A percentile compares a stretch with the other conserved stretches of the same genome.
These are phyloP conservation scores for Coccomyxa sp. DNA, from an alignment of 139 green algal genomes.

Conservation along the genomic window DNA sequence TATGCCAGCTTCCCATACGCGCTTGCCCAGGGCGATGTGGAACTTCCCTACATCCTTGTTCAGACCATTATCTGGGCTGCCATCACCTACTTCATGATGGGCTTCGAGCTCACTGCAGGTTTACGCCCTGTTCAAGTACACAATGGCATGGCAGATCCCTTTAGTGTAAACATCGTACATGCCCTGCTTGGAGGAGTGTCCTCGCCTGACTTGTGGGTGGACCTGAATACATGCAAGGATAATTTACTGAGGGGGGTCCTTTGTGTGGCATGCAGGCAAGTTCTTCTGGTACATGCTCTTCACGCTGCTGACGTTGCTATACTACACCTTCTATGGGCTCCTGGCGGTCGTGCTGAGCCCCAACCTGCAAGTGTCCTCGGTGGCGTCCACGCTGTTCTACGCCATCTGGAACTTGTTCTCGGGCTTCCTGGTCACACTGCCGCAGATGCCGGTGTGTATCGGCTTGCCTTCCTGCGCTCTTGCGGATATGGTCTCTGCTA, in stretches of 20 bases:
- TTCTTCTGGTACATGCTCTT: slow-evolving; percentile 63
- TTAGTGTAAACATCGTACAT: background rate
- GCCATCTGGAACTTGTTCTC: slow-evolving; percentile 48
- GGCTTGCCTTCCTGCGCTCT: background rate
- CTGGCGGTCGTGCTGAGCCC: slow-evolving; percentile 22
- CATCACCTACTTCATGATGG: slow-evolving; percentile 13
- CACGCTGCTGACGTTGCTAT: slow-evolving; percentile 49
- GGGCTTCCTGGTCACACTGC: slow-evolving; percentile 9
- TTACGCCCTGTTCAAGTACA: background rate
- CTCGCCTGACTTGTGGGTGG: too few species aligned
- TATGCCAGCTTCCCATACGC: slow-evolving; percentile 39
- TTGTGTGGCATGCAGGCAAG: slow-evolving; percentile 20
- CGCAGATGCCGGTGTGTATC: slow-evolving; percentile 23
- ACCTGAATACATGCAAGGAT: too few species aligned
- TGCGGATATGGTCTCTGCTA: too few species aligned
- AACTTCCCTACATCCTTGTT: slow-evolving; percentile 23
- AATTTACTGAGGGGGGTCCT: too few species aligned
- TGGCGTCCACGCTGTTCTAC: slow-evolving; percentile 38
- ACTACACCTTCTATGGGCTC: slow-evolving; percentile 56
- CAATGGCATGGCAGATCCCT: background rate
- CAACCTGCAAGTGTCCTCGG: slow-evolving; percentile 17
- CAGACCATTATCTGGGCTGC: slow-evolving; percentile 20
- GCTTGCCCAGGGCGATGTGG: slow-evolving; percentile 37
- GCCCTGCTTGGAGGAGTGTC: too few species aligned
- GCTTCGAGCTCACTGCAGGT: background rate